phyloP scores from a whole-genome alignment of 192 early-diverging fungal species.

The Lobosporangium transversale region DNA sequence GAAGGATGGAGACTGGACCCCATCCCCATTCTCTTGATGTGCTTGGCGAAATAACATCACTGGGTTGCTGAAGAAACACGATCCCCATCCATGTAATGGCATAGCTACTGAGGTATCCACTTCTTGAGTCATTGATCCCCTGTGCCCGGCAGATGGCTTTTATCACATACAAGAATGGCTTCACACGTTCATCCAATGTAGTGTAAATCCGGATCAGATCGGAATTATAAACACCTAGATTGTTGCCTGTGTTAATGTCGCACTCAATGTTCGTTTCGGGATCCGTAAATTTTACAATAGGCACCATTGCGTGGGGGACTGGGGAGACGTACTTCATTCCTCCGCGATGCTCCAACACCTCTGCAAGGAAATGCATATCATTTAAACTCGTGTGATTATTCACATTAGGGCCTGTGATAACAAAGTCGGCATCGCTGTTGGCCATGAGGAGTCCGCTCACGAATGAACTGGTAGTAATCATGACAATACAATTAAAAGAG shows the following conservation, averaged over 20 bases:
- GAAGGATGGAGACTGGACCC: conserved; percentile 12
- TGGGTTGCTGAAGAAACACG: conserved; percentile 30
- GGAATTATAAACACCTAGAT: conserved; percentile 48
- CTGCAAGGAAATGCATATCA: conserved; percentile 30
- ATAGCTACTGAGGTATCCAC: conserved; percentile 35
- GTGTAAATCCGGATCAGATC: conserved; percentile 38
- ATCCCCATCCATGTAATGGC: conserved; percentile 45
- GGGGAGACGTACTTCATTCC: conserved; percentile 23
- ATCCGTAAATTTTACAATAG: conserved; percentile 54
- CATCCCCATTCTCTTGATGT: not conserved
- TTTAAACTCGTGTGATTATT: conserved; percentile 19
- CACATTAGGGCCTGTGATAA: conserved; percentile 36
- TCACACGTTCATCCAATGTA: conserved; percentile 44
- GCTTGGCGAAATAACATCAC: not conserved
- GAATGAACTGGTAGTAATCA: conserved; percentile 35
- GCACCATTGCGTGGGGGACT: conserved; percentile 40
- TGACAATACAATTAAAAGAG: too few species aligned
- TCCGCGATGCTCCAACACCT: conserved; percentile 12
- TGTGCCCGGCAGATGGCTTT: conserved; percentile 47
- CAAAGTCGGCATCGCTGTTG: conserved; percentile 52
- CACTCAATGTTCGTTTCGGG: conserved; percentile 34
- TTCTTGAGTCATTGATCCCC: conserved; percentile 31
- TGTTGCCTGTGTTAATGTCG: conserved; percentile 52
- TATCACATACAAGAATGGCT: conserved; percentile 51
- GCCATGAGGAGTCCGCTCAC: conserved; percentile 35